A percentile compares a stretch with the other conserved stretches of the same genome.
Evolutionary conservation across 2,329 filamentous ascomycete species (phyloP).

Genomic region (Aspergillus arachidicola): DNA sequence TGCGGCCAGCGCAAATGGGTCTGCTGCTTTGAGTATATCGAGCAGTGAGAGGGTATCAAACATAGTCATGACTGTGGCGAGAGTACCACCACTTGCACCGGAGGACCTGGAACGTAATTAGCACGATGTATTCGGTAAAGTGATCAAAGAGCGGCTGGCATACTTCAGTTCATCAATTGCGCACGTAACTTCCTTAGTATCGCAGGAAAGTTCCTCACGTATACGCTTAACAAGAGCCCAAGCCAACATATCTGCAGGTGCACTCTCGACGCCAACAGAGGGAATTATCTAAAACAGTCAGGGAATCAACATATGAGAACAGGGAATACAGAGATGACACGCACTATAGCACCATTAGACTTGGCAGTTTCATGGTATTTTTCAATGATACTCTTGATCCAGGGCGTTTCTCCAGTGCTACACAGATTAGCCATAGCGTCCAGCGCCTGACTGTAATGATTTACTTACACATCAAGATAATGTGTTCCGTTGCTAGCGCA

Average conservation of each 20-base stretch:
- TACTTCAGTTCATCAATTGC: constrained; percentile 58
- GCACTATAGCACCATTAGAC: constrained; percentile 61
- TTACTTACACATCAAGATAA: constrained; percentile 62
- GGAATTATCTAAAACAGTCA: constrained; percentile 55
- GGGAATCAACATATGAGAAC: neutral
- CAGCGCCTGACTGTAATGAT: neutral
- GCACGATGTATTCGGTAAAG: neutral
- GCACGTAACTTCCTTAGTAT: constrained; percentile 55
- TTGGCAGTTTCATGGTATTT: constrained; percentile 64
- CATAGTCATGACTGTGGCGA: constrained; percentile 66
- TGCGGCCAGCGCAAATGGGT: constrained; percentile 56
- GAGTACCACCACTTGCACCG: constrained; percentile 60
- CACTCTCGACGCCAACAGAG: constrained; percentile 63
- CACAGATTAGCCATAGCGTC: constrained; percentile 8
- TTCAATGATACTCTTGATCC: constrained; percentile 63
- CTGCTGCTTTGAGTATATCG: constrained; percentile 51
- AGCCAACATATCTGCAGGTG: constrained; percentile 59
- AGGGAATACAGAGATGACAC: constrained; percentile 17
- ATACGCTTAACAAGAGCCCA: constrained; percentile 58
- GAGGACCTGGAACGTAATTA: constrained; percentile 32
- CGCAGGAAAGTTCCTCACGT: constrained; percentile 53
- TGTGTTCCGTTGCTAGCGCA: constrained; percentile 67
- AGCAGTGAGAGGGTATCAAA: constrained; percentile 50
- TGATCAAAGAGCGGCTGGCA: constrained; percentile 19
- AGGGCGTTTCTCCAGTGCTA: constrained; percentile 65